Conservation (phyloP, 805 yeast species). For the Maudiozyma barnettii region DNA sequence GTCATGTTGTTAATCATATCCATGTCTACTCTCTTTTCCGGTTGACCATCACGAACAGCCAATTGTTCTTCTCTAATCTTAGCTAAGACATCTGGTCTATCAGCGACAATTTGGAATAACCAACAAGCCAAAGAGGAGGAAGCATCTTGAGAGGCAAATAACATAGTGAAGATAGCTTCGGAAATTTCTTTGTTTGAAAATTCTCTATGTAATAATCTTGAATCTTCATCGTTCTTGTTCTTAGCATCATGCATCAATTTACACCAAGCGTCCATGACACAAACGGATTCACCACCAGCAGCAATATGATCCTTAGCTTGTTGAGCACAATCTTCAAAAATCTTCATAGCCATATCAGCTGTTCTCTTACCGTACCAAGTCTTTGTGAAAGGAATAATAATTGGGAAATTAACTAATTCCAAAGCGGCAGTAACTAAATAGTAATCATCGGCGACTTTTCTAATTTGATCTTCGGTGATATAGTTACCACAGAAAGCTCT, state of each 20-base stretch:
- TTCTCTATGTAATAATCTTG: constrained; percentile 61
- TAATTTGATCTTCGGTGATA: constrained; percentile 85
- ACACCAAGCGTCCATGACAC: constrained; percentile 96
- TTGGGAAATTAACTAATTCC: constrained; percentile 95
- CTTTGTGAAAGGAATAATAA: constrained; percentile 89
- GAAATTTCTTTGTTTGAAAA: constrained; percentile 87
- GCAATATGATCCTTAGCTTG: constrained; percentile 75
- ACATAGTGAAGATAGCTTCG: constrained; percentile 91
- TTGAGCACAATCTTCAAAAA: constrained; percentile 81
- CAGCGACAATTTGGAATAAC: constrained; percentile 94
- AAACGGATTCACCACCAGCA: constrained; percentile 65
- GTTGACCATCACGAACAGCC: constrained; percentile 70
- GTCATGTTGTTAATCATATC: constrained; percentile 78
- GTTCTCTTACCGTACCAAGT: constrained; percentile 95
- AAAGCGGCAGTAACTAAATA: constrained; percentile 89
- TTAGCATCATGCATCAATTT: constrained; percentile 68
- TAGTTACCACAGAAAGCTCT: constrained; percentile 94
- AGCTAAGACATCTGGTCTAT: constrained; percentile 80
- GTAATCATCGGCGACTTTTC: constrained; percentile 84
- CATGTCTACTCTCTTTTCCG: constrained; percentile 47
- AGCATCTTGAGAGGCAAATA: constrained; percentile 97
- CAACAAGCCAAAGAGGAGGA: constrained; percentile 95
- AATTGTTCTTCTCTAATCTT: constrained; percentile 92
- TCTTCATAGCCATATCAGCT: constrained; percentile 89
- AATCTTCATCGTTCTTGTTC: constrained; percentile 38